Conservation (phyloP, 2,329 filamentous ascomycete species). For the Pseudocercospora pini-densiflorae region DNA sequence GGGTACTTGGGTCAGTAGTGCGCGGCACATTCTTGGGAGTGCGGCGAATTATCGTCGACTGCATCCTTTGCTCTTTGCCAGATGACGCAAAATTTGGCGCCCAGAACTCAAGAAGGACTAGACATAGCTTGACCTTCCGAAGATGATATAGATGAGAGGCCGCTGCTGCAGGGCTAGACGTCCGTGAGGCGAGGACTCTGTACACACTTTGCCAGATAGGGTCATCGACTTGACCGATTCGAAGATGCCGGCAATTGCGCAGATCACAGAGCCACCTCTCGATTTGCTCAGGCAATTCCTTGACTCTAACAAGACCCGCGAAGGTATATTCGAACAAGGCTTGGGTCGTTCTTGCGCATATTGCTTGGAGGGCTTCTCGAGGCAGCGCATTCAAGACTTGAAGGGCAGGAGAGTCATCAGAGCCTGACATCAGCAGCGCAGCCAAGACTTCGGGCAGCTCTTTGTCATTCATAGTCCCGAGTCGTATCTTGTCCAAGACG, state of each 20-base stretch:
- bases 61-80: not conserved
- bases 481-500: constrained; percentile 28
- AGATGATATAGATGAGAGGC: constrained; percentile 14
- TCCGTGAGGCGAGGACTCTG: constrained; percentile 13
- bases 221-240: not conserved
- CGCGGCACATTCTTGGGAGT: not conserved
- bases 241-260: not conserved
- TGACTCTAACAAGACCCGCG: not conserved
- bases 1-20: no score
- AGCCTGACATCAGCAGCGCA: not conserved
- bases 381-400: constrained; percentile 22
- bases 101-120: constrained; percentile 17
- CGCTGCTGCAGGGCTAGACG: constrained; percentile 5
- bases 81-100: not conserved
- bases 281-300: constrained; percentile 3
- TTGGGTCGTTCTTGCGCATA: not conserved
- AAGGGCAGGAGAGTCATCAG: not conserved
- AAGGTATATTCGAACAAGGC: not conserved
- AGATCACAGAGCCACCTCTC: constrained; percentile 16
- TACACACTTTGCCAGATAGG: constrained; percentile 14
- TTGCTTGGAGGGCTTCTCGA: not conserved
- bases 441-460: constrained; percentile 19
- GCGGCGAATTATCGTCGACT: not conserved
- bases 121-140: constrained; percentile 1
- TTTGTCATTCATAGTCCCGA: constrained; percentile 21